Base-by-base conservation (phyloP, 257 asterid species). In the Linaria vulgaris region DNA sequence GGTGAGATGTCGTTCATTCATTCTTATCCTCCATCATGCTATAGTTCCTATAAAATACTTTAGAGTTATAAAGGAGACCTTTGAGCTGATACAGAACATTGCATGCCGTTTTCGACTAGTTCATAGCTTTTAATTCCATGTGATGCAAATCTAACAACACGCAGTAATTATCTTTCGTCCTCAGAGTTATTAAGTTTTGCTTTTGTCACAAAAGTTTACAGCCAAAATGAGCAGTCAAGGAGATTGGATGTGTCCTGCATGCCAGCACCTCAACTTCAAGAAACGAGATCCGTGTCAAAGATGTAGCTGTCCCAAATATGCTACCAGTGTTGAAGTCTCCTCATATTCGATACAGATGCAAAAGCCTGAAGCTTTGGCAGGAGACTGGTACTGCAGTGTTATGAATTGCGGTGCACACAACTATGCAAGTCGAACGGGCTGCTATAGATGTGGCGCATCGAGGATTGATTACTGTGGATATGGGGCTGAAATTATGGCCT, bases 221-320 rank as follows among this genome's bases (percentile, higher is more conserved):
- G 37, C 31, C 3, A 72, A 19, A 38, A 90, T 85, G 92, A 87
- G 81, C 71, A 77, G 87, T 50, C 77, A 69, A 66, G 97, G 96
- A 71, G 97, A 90, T 56, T 90, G 95, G 96, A 77, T 81, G 91
- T 88, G 98, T 62, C 83, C 76, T 5, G 87, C 96, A 51, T 91
- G 98, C 81, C 91, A 86, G 39, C 92, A 91, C 69, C 23, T 80
- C 10, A 91, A 88, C 43, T 88, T 91, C 88, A 72, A 80, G 72
- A 88, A 83, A 53, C 73, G 96, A 4, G 98, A 86, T 34, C 59
- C 80, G 25, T 88, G 98, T 70, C 95, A 84, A 63, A 66, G 85
- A 24, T 91, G 96, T 37, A 77, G 80, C 69, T 88, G 95, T 34
- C 98, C 98, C 0, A 82, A 82, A 63, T 83, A 73, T n/a, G 96